Evolutionary conservation across 2,329 filamentous ascomycete species (phyloP).

Genomic region (Exophiala xenobiotica): DNA sequence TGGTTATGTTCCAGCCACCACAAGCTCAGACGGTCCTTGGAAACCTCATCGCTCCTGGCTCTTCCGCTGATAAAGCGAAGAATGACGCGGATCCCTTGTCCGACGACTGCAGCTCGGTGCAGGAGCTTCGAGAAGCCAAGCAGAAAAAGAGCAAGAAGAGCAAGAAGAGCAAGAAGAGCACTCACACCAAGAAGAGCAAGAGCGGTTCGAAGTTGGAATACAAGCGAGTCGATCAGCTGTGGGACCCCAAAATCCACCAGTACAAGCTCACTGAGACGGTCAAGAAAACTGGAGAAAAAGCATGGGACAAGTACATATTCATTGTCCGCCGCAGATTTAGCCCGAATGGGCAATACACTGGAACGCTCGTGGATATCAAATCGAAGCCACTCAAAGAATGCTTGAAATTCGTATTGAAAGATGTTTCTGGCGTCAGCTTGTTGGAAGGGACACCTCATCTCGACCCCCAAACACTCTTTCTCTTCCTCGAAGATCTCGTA

Average conservation of each 20-base stretch:
- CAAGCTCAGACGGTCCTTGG: too few relatives aligned
- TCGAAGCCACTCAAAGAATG: conserved; percentile 74
- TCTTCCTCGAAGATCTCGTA: conserved; percentile 78
- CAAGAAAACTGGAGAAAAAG: conserved; percentile 60
- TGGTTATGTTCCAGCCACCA: too few relatives aligned
- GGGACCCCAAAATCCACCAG: conserved; percentile 59
- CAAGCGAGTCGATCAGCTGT: conserved; percentile 65
- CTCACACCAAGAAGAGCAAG: conserved; percentile 40
- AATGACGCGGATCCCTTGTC: too few relatives aligned
- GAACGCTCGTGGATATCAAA: conserved; percentile 78
- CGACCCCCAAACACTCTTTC: conserved; percentile 68
- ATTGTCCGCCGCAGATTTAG: conserved; percentile 80
- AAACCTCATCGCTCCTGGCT: too few relatives aligned
- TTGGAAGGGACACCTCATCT: conserved; percentile 76
- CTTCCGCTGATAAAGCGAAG: too few relatives aligned
- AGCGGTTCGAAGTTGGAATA: conserved; percentile 60
- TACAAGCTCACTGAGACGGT: conserved; percentile 68
- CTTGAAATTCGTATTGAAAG: conserved; percentile 69
- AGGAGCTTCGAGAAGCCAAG: too few relatives aligned
- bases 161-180: too few relatives aligned
- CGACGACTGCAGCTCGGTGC: too few relatives aligned
- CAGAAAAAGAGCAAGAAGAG: too few relatives aligned
- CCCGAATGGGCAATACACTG: conserved; percentile 75
- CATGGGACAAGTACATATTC: conserved; percentile 79
- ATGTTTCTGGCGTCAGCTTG: conserved; percentile 73